Percentiles rank a stretch among this genome's conserved stretches.
Evolutionary conservation across 768 basidiomycete species (phyloP).

Genomic region (Auricularia heimuer): DNA sequence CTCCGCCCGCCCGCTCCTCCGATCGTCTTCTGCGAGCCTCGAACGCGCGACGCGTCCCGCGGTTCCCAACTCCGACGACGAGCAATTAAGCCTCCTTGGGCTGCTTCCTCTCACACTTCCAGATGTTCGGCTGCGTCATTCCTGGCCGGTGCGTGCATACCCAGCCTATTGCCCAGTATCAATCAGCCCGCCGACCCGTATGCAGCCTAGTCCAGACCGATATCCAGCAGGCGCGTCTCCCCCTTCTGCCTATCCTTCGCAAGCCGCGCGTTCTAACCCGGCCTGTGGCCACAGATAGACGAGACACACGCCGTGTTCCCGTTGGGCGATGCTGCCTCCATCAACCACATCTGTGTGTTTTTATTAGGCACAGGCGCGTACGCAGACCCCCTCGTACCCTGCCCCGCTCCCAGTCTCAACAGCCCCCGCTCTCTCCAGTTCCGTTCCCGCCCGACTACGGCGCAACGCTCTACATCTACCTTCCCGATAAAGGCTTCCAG

Average conservation of each 20-base stretch:
- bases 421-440: conserved; percentile 29
- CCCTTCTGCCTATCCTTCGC: not conserved
- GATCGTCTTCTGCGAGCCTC: not conserved
- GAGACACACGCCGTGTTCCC: conserved; percentile 77
- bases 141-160: not conserved
- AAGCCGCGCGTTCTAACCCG: not conserved
- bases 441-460: conserved; percentile 79
- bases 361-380: conserved; percentile 59
- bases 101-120: not conserved
- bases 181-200: not conserved
- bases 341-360: conserved; percentile 84
- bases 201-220: not conserved
- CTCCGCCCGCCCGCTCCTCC: not conserved
- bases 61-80: not conserved
- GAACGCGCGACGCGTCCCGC: too few species aligned
- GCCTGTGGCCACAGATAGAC: conserved; percentile 44
- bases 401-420: not conserved
- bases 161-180: not conserved
- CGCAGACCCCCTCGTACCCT: not conserved
- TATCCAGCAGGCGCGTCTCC: not conserved
- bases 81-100: not conserved
- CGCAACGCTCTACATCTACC: conserved; percentile 75
- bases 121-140: conserved; percentile 1
- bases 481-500: conserved; percentile 78
- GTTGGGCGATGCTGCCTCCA: conserved; percentile 54